Base-by-base conservation (phyloP, 1,284 basidiomycete species). In the Pterula multifida region DNA sequence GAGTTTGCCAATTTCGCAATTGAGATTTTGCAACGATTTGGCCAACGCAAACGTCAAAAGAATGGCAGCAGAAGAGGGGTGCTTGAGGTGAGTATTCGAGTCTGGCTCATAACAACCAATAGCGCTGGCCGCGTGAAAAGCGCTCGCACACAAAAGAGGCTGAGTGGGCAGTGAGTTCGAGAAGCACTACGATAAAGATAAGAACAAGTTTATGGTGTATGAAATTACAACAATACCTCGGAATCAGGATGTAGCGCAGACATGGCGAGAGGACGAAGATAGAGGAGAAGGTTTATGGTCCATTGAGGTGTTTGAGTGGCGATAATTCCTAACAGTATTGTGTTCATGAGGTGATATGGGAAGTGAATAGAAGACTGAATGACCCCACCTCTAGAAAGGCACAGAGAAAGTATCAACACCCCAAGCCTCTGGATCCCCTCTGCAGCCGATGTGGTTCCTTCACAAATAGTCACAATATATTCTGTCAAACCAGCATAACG, bases 21-120 rank as follows among this genome's bases (percentile, higher is more conserved):
- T 75, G n/a, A 80, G 63, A 13, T 71, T 56, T 48, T 64, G 64
- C 15, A 76, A 56, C 1, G 67, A 61, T 17, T 61, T 62, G 2
- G 64, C 63, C 49, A 79, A 57, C 1, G 68, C 74, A 54, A 74
- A 76, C 6, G 68, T 70, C 52, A 80, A 55, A 47, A 73, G 69
- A 49, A 77, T 71, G 22, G 76, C 70, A 12, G 72, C 66, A 11
- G 64, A 65, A 2, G 60, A 57, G 45, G 67, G 73, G 72, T 35
- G 61, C 60, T 24, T 56, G 51, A 52, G 60, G 50, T n/a, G 48
- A 48, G 52, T 60, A 56, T 53, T 49, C 52, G 54, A 47, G 57
- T 57, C 45, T 63, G 63, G 35, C 49, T 56, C 50, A 50, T 54
- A 39, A 48, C 48, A 15, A 25, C 15, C 45, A 45, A 44, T 39